Base-by-base conservation (phyloP, 306 rosid species). In the Hippophae tibetana region DNA sequence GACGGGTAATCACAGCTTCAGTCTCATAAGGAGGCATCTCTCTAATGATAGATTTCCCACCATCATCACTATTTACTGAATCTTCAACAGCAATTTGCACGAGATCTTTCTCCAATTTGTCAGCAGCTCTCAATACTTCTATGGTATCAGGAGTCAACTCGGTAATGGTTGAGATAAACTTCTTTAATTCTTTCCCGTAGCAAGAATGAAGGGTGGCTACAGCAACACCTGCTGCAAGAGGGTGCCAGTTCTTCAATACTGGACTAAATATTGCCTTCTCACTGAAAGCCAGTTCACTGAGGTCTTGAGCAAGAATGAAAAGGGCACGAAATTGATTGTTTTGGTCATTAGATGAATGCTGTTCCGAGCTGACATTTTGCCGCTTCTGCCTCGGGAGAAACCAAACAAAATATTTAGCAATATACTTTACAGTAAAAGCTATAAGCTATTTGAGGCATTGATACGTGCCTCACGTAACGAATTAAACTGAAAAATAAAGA, bases 1-100 rank as follows among this genome's bases (percentile, higher is more conserved):
- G 69, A 63, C 64, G 66, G 47, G 81, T 67, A 60, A 88, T 80
- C 23, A 83, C 78, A 56, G 85, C 72, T 73, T 92, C 99, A 57
- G 99, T 89, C 75, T 92, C 99, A 1, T 79, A 92, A 60, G 99
- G 99, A 65, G 89, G 93, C 96, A 92, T 92, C 90, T 88, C 93
- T 77, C 73, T 79, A 57, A 92, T 85, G 60, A 92, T 72, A 61
- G 95, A 87, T 72, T 83, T 92, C 25, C 99, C 99, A 13, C 99
- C 99, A 76, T 92, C 99, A 67, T 92, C 99, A 61, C 99, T 88
- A 50, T 92, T 95, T 42, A 72, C 96, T 26, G 89, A 81, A 78
- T 87, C 96, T 75, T 72, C 86, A 11, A 92, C 99, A 25, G 99
- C 95, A 67, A 92, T 92, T 84, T 85, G 96, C 69, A 87, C 99